Evolutionary conservation across 2,329 filamentous ascomycete species (phyloP).

Genomic region (Fusarium decemcellulare): DNA sequence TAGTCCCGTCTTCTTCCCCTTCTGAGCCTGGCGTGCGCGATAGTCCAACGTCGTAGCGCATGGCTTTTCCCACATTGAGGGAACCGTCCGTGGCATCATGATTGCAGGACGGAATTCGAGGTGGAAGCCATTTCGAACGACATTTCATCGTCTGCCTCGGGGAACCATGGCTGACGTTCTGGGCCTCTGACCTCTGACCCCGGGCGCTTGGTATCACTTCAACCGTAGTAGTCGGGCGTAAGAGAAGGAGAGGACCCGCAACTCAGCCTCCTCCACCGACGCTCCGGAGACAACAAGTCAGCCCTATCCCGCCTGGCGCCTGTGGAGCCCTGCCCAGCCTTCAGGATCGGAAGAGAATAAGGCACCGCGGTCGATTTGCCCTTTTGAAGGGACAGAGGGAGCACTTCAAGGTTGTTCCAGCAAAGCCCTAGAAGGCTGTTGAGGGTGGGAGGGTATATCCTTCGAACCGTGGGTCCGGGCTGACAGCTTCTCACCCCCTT

Average conservation of each 20-base stretch:
- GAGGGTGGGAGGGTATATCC: slow-evolving; percentile 14
- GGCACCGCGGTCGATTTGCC: not conserved
- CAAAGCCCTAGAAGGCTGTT: slow-evolving; percentile 32
- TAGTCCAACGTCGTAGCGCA: slow-evolving; percentile 12
- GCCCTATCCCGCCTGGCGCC: slow-evolving; percentile 20
- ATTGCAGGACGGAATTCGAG: not conserved
- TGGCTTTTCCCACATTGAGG: no score
- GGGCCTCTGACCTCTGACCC: not conserved
- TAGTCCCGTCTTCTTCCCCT: slow-evolving; percentile 2
- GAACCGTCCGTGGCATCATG: no score
- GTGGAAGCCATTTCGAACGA: not conserved
- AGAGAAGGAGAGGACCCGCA: no score
- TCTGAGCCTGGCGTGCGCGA: slow-evolving; percentile 10
- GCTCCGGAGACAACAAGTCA: slow-evolving; percentile 14
- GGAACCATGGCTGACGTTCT: not conserved
- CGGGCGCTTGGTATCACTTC: not conserved
- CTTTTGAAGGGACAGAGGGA: not conserved
- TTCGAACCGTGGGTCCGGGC: slow-evolving; percentile 32
- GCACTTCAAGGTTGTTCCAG: slow-evolving; percentile 23
- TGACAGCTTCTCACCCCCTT: slow-evolving; percentile 2
- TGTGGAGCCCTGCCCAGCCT: not conserved
- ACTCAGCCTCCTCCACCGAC: not conserved
- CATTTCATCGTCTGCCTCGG: not conserved
- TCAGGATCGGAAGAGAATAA: not conserved
- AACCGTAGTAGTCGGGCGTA: not conserved